These are phyloP conservation scores for Cryptococcus neoformans DNA, from an alignment of 1,284 basidiomycete genomes.

Conservation along the genomic window DNA sequence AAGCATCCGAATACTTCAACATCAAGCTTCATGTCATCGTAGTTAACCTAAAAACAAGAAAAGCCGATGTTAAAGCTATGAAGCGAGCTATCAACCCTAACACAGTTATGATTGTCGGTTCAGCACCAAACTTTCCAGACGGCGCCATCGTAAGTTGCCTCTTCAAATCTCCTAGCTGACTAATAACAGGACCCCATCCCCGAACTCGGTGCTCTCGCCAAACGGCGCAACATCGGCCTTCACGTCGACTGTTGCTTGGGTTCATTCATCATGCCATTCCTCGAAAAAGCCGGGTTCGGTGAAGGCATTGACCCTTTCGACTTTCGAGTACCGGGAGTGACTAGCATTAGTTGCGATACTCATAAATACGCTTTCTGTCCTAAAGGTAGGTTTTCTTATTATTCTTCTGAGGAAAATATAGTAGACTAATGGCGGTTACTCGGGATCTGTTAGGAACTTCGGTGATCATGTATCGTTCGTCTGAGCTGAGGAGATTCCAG, in stretches of 20 bases:
- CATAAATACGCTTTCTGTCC: slow-evolving; percentile 50
- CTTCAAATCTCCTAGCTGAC: slow-evolving; percentile 19
- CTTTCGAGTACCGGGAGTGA: slow-evolving; percentile 85
- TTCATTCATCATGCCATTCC: slow-evolving; percentile 86
- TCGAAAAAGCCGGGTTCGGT: slow-evolving; percentile 57
- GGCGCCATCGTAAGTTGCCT: slow-evolving; percentile 59
- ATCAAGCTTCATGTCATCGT: slow-evolving; percentile 89
- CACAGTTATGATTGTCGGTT: slow-evolving; percentile 72
- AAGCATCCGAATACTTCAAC: slow-evolving; percentile 84
- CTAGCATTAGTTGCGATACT: slow-evolving; percentile 86
- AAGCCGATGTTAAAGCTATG: slow-evolving; percentile 73
- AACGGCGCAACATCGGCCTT: slow-evolving; percentile 71
- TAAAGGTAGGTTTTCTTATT: slow-evolving; percentile 55
- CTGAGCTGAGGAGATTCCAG: slow-evolving; percentile 69
- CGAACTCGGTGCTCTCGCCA: slow-evolving; percentile 72
- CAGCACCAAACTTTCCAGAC: slow-evolving; percentile 88
- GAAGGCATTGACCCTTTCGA: slow-evolving; percentile 59
- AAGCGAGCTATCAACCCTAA: slow-evolving; percentile 66
- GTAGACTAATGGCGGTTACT: neutral
- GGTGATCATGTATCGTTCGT: slow-evolving; percentile 84
- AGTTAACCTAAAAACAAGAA: slow-evolving; percentile 75
- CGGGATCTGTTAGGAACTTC: slow-evolving; percentile 63
- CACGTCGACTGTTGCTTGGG: slow-evolving; percentile 95
- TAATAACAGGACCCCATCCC: slow-evolving; percentile 70
- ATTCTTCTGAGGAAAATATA: neutral